Percentiles rank a stretch among this genome's conserved stretches.
Conservation (phyloP, 2,329 filamentous ascomycete genomes). For the Aureobasidium sp. region DNA sequence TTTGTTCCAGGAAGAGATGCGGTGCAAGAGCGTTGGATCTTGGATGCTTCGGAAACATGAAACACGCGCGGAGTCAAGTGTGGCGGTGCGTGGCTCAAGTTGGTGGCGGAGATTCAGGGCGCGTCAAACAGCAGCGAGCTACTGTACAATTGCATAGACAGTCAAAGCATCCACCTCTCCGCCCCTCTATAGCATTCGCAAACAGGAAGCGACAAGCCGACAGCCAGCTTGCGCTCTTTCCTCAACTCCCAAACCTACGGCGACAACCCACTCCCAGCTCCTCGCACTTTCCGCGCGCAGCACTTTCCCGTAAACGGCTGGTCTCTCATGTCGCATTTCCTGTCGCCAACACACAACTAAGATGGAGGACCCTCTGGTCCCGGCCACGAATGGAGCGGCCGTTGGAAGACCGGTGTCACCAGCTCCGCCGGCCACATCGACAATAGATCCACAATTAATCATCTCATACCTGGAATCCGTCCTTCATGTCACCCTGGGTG, state of each 20-base stretch:
- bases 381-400: conserved; percentile 26
- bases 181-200: background rate
- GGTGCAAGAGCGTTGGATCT: background rate
- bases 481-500: conserved; percentile 40
- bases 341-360: background rate
- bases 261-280: background rate
- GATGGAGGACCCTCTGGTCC: conserved; percentile 32
- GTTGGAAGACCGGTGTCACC: conserved; percentile 24
- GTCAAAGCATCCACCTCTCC: background rate
- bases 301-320: background rate
- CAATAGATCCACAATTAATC: conserved; percentile 38
- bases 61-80: background rate
- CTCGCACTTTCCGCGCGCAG: conserved; percentile 1
- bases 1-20: background rate
- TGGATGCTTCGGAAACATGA: conserved; percentile 2
- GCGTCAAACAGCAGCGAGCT: background rate
- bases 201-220: background rate
- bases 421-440: conserved; percentile 15
- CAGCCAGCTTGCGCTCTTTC: background rate
- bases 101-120: conserved; percentile 4
- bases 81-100: background rate
- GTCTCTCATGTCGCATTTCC: conserved; percentile 3
- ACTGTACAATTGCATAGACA: background rate
- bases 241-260: background rate
- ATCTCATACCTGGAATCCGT: conserved; percentile 41